phyloP scores from a whole-genome alignment of 805 yeast genomes.

The Starmerella potacharoeniae region DNA sequence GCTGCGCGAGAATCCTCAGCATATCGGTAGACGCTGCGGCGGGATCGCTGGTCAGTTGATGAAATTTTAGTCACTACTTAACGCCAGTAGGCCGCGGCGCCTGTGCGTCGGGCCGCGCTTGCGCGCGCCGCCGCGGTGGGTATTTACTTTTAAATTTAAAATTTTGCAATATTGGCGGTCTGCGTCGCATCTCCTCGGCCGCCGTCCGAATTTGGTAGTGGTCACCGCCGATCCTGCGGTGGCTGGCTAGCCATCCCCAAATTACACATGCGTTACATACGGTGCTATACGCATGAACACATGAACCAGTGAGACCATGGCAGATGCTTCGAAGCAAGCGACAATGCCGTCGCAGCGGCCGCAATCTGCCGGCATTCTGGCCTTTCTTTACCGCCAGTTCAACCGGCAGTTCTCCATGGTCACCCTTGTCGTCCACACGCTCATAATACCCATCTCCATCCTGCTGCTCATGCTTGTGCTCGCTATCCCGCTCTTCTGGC shows the following conservation, averaged over 20 bases:
- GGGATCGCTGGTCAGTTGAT: not conserved
- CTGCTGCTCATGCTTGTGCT: slow-evolving; percentile 41
- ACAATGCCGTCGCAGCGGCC: not conserved
- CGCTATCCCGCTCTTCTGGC: slow-evolving; percentile 57
- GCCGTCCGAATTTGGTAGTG: too few relatives aligned
- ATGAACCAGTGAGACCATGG: not conserved
- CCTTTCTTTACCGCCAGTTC: not conserved
- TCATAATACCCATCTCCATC: slow-evolving; percentile 47
- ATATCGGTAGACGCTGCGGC: not conserved
- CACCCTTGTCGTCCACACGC: slow-evolving; percentile 60
- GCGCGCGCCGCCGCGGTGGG: too few relatives aligned
- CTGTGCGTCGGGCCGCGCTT: too few relatives aligned
- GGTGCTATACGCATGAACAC: too few relatives aligned
- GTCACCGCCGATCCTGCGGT: not conserved
- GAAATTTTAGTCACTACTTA: slow-evolving; percentile 4
- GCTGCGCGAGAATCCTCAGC: not conserved
- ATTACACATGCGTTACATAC: not conserved
- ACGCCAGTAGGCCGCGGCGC: not conserved
- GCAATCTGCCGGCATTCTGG: not conserved
- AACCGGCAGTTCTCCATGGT: slow-evolving; percentile 52
- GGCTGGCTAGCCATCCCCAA: not conserved
- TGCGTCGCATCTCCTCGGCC: too few relatives aligned
- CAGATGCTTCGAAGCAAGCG: not conserved
- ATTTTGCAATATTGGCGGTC: too few relatives aligned
- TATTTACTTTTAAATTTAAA: too few relatives aligned